These are phyloP conservation scores for Trichosporon sp. DNA, from an alignment of 1,284 basidiomycete species.

Conservation along the genomic window DNA sequence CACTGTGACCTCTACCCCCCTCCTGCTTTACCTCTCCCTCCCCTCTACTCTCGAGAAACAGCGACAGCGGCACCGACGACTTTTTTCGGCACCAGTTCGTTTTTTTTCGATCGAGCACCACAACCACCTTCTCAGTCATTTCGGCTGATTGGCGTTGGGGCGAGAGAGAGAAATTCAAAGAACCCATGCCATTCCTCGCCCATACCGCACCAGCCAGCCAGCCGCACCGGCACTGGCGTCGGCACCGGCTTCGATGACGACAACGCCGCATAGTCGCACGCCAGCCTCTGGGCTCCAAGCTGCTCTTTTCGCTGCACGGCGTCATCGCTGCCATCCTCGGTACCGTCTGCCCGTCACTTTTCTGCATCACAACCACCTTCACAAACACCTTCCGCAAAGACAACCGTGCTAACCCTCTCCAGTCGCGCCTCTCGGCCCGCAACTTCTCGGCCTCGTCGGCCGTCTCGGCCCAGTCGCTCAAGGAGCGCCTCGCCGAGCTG, in stretches of 20 bases:
- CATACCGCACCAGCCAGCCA: too few relatives aligned
- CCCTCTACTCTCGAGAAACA: background rate
- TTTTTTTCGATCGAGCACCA: background rate
- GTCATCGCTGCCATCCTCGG: too few relatives aligned
- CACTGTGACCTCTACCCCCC: background rate
- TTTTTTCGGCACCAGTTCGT: background rate
- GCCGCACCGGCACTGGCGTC: too few relatives aligned
- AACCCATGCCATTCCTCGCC: background rate
- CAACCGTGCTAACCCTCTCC: background rate
- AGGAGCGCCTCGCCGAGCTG: conserved; percentile 83
- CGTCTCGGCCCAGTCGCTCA: conserved; percentile 65
- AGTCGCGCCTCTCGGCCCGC: conserved; percentile 32
- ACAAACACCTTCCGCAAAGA: too few relatives aligned
- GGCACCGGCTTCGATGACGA: too few relatives aligned
- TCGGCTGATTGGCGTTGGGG: too few relatives aligned
- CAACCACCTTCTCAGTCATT: background rate
- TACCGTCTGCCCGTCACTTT: too few relatives aligned
- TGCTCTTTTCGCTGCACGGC: too few relatives aligned
- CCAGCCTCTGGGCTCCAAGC: too few relatives aligned
- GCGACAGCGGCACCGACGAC: background rate
- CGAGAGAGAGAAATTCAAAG: background rate
- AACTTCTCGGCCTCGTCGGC: conserved; percentile 56
- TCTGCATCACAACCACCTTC: too few relatives aligned
- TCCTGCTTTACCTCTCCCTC: background rate
- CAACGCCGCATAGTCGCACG: too few relatives aligned